phyloP scores from a whole-genome alignment of 2,329 filamentous ascomycete species.

The Amesomyces nigricolor region DNA sequence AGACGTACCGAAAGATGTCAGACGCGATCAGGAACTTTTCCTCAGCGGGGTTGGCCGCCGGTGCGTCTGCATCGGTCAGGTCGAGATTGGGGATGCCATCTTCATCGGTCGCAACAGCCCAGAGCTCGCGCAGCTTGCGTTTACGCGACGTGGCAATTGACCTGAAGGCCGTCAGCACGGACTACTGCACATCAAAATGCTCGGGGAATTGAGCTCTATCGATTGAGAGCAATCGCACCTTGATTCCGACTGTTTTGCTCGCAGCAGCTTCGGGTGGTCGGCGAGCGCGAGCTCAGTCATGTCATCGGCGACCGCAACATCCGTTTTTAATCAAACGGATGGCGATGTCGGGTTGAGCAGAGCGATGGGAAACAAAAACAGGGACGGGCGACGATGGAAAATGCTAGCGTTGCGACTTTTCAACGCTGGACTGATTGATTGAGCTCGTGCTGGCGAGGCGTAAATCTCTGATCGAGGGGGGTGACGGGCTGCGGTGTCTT shows the following conservation, averaged over 20 bases:
- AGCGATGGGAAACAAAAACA: constrained; percentile 30
- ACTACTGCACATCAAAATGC: constrained; percentile 41
- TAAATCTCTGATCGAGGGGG: constrained; percentile 28
- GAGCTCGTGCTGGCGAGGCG: constrained; percentile 17
- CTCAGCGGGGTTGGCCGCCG: constrained; percentile 46
- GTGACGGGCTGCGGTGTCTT: constrained; percentile 17
- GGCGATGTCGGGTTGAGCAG: constrained; percentile 35
- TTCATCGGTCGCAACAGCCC: constrained; percentile 67
- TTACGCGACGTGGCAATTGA: constrained; percentile 78
- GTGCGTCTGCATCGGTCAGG: constrained; percentile 53
- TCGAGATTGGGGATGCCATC: constrained; percentile 55
- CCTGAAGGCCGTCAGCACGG: constrained; percentile 46
- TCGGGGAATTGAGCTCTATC: constrained; percentile 48
- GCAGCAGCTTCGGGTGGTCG: constrained; percentile 62
- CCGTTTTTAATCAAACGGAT: constrained; percentile 61
- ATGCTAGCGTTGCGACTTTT: constrained; percentile 24
- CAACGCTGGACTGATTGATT: constrained; percentile 24
- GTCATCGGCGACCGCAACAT: constrained; percentile 63
- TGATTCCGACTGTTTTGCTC: constrained; percentile 57
- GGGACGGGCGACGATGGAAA: constrained; percentile 34
- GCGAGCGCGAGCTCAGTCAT: constrained; percentile 65
- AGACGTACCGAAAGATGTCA: constrained; percentile 56
- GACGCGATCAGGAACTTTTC: constrained; percentile 50
- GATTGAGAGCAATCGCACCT: constrained; percentile 45
- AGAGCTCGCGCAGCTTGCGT: constrained; percentile 85